Conservation (phyloP, 768 basidiomycete species). For the Kwoniella europaea region DNA sequence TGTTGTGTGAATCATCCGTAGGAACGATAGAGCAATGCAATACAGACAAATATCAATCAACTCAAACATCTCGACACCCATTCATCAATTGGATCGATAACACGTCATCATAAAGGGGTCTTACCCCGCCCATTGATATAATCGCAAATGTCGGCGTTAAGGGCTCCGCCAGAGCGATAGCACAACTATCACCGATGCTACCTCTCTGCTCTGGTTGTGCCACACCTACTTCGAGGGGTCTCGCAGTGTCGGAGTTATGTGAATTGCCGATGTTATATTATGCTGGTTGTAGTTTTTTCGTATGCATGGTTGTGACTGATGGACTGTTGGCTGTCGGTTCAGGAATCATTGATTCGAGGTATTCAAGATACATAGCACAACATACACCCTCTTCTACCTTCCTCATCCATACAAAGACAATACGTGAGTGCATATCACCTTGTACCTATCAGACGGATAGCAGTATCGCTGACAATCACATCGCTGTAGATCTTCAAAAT, state of each 20-base stretch:
- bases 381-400: constrained; percentile 1
- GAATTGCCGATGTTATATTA: background rate
- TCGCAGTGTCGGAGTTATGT: background rate
- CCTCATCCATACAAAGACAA: constrained; percentile 25
- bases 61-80: too few relatives aligned
- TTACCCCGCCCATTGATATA: too few relatives aligned
- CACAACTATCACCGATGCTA: too few relatives aligned
- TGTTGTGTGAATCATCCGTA: background rate
- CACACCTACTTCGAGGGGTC: background rate
- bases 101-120: too few relatives aligned
- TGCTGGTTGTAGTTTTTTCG: background rate
- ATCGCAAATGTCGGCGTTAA: background rate
- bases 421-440: constrained; percentile 15
- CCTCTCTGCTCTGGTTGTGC: background rate
- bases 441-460: background rate
- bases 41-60: too few relatives aligned
- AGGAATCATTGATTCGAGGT: too few relatives aligned
- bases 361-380: background rate
- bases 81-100: too few relatives aligned
- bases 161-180: too few relatives aligned
- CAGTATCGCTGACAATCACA: background rate
- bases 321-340: background rate
- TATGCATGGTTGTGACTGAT: background rate
- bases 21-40: background rate
- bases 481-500: constrained; percentile 30